Evolutionary conservation across 129 eudicot species (phyloP).

Genomic region (Calendula officinalis): DNA sequence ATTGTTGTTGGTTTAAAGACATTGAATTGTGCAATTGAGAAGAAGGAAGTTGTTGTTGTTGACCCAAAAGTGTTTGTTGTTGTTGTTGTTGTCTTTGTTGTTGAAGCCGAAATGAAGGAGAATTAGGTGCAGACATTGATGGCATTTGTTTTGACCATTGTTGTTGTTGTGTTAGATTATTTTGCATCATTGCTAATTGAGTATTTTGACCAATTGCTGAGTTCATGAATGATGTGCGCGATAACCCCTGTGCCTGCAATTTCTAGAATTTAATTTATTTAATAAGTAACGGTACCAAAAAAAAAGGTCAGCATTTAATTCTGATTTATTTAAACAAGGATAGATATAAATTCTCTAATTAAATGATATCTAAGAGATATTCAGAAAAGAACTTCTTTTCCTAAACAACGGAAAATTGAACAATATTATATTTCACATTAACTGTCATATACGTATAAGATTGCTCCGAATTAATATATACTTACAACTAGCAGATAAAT

Average conservation of each 20-base stretch:
- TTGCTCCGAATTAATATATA: not conserved
- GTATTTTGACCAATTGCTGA: conserved; percentile 77
- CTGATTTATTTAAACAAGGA: not conserved
- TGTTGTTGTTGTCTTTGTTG: conserved; percentile 51
- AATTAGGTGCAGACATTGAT: conserved; percentile 67
- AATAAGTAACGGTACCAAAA: conserved; percentile 19
- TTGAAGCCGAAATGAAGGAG: conserved; percentile 72
- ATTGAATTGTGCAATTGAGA: conserved; percentile 68
- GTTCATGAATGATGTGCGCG: conserved; percentile 76
- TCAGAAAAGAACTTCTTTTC: not conserved
- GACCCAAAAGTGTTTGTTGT: conserved; percentile 54
- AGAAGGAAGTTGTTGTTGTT: conserved; percentile 57
- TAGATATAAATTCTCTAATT: not conserved
- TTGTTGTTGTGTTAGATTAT: conserved; percentile 67
- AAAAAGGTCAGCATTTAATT: not conserved
- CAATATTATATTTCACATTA: not conserved
- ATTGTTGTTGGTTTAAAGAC: conserved; percentile 62
- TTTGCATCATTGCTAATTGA: conserved; percentile 69
- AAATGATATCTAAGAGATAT: not conserved
- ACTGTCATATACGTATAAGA: not conserved
- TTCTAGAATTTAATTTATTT: conserved; percentile 38
- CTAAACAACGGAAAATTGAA: not conserved
- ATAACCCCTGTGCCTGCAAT: conserved; percentile 65
- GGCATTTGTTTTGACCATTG: conserved; percentile 92
- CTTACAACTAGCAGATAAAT: too few species aligned